Percentiles rank a stretch among this genome's conserved stretches.
phyloP scores from a whole-genome alignment of 2,329 filamentous ascomycete species.

The Tolypocladium album region DNA sequence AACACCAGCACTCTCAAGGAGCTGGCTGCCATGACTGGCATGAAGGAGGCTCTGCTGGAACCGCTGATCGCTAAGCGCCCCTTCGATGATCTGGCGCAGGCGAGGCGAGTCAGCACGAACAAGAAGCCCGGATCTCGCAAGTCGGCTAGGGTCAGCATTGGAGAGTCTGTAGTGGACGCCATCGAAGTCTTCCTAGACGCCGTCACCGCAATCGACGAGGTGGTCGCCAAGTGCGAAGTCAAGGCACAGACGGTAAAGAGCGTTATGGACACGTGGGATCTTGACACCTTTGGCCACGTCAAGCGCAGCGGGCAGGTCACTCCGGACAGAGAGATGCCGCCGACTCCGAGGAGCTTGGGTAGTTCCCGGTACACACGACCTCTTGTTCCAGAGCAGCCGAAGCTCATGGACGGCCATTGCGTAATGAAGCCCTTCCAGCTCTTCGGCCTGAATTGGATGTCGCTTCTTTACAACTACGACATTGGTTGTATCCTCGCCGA shows the following conservation, averaged over 20 bases:
- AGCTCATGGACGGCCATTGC: constrained; percentile 64
- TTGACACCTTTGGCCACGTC: constrained; percentile 34
- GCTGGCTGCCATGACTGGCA: constrained; percentile 70
- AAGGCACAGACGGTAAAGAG: constrained; percentile 49
- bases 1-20: constrained; percentile 69
- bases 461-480: constrained; percentile 66
- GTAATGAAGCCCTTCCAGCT: constrained; percentile 88
- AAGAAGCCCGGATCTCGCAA: constrained; percentile 36
- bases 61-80: constrained; percentile 64
- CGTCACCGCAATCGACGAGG: constrained; percentile 72
- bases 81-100: constrained; percentile 55
- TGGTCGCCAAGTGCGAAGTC: constrained; percentile 66
- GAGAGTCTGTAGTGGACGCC: constrained; percentile 39
- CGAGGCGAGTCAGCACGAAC: constrained; percentile 50
- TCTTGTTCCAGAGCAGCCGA: constrained; percentile 53
- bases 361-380: constrained; percentile 24
- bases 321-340: constrained; percentile 24
- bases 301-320: constrained; percentile 19
- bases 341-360: constrained; percentile 30
- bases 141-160: constrained; percentile 35
- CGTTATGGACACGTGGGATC: constrained; percentile 35
- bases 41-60: constrained; percentile 58
- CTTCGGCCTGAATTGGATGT: constrained; percentile 91
- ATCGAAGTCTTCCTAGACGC: constrained; percentile 65
- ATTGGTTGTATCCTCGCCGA: constrained; percentile 89